Conservation (phyloP, 129 eudicot genomes). For the Smallanthus sonchifolius region DNA sequence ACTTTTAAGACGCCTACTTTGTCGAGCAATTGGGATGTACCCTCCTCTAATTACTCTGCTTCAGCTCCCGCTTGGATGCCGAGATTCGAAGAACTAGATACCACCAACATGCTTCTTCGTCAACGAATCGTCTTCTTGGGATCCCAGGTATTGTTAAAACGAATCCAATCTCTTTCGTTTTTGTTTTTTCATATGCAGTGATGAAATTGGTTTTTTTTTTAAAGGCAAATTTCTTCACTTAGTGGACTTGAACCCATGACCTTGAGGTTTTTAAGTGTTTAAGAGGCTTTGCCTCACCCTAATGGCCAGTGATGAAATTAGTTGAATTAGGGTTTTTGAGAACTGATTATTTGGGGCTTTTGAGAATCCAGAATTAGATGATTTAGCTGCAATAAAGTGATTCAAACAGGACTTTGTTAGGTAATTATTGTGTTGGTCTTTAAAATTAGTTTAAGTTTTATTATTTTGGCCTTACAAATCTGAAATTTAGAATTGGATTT, state of each 20-base stretch:
- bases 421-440: background rate
- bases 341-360: background rate
- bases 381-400: background rate
- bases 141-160: conserved; percentile 41
- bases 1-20: conserved; percentile 29
- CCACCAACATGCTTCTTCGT: conserved; percentile 97
- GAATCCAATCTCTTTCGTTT: background rate
- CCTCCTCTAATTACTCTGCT: conserved; percentile 37
- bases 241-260: too few relatives aligned
- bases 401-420: background rate
- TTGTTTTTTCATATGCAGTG: background rate
- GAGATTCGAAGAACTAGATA: conserved; percentile 83
- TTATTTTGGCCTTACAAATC: background rate
- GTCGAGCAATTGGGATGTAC: conserved; percentile 66
- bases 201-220: conserved; percentile 9
- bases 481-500: background rate
- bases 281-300: too few relatives aligned
- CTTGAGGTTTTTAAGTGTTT: too few relatives aligned
- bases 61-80: conserved; percentile 70
- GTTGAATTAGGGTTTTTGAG: background rate
- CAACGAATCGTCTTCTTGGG: conserved; percentile 92
- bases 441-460: background rate
- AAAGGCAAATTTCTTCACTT: too few relatives aligned
- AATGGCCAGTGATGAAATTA: background rate
- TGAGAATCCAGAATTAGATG: background rate